Evolutionary conservation across 139 green algal species (phyloP).

Genomic region (Desmodesmus armatus): DNA sequence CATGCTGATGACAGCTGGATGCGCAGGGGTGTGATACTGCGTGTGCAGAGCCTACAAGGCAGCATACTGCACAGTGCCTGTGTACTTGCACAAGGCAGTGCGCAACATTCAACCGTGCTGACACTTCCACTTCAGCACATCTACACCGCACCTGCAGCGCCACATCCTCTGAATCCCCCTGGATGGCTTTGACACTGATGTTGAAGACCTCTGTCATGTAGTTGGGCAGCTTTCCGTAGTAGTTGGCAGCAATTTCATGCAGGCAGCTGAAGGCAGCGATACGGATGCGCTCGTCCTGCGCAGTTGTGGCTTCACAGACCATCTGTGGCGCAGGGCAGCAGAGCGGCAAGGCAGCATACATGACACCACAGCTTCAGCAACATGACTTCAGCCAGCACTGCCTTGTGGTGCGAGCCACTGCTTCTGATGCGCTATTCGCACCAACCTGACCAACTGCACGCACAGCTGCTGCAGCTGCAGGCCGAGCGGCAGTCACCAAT

Average conservation of each 20-base stretch:
- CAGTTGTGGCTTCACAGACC: constrained; percentile 88
- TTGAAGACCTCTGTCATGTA: constrained; percentile 98
- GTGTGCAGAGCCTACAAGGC: too few species aligned
- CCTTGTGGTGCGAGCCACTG: background rate
- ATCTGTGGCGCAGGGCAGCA: constrained; percentile 47
- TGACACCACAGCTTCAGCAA: background rate
- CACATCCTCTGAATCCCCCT: constrained; percentile 92
- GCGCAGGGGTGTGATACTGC: too few species aligned
- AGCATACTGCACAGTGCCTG: too few species aligned
- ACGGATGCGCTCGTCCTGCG: constrained; percentile 74
- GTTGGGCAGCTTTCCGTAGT: constrained; percentile 92
- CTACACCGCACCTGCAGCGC: constrained; percentile 94
- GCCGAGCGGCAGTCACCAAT: background rate
- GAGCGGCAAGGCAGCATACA: background rate
- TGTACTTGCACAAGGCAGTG: too few species aligned
- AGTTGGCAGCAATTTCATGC: constrained; percentile 87
- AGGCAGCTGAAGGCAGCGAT: constrained; percentile 94
- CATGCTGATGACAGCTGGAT: too few species aligned
- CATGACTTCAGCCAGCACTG: background rate
- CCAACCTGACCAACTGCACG: background rate
- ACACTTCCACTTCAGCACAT: constrained; percentile 97
- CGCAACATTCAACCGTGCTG: too few species aligned
- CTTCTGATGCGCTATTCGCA: background rate
- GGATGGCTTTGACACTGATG: constrained; percentile 88
- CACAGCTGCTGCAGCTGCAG: too few species aligned